These are phyloP conservation scores for Magnaporthiopsis incrustans DNA, from an alignment of 2,329 filamentous ascomycete genomes.

Conservation along the genomic window DNA sequence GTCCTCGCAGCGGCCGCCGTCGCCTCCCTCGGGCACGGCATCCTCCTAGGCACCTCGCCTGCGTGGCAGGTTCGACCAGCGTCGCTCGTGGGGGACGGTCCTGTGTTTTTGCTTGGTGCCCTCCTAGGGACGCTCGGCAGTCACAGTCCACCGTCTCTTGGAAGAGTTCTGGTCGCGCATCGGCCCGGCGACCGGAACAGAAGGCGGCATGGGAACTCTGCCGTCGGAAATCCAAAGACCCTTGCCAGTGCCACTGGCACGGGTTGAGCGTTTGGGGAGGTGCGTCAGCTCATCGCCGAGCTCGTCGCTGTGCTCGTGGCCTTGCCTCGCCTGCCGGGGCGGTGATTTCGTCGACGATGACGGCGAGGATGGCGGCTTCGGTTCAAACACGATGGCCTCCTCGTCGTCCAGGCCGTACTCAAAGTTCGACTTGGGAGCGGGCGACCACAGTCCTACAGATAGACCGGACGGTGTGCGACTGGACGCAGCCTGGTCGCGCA, in stretches of 20 bases:
- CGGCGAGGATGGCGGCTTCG: constrained; percentile 19
- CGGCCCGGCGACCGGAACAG: background rate
- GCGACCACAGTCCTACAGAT: constrained; percentile 38
- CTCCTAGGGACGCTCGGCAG: constrained; percentile 27
- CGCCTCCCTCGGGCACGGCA: no score
- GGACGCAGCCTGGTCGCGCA: constrained; percentile 8
- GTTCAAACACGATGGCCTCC: constrained; percentile 44
- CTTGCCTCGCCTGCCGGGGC: background rate
- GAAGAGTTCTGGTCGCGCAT: constrained; percentile 35
- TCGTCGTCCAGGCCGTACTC: constrained; percentile 30
- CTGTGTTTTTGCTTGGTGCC: background rate
- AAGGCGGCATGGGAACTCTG: background rate
- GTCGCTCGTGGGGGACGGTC: background rate
- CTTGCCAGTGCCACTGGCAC: background rate
- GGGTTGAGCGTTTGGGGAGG: background rate
- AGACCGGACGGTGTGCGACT: constrained; percentile 9
- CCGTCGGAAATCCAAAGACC: background rate
- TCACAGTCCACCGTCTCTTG: constrained; percentile 50
- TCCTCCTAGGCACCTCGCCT: background rate
- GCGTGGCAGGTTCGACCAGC: background rate
- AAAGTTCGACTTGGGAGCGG: constrained; percentile 22
- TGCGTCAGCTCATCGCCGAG: background rate
- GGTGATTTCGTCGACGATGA: no score
- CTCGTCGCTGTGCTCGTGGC: background rate
- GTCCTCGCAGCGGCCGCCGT: no score